Base-by-base conservation (phyloP, 169 alveolate species). In the Perkinsus olseni region DNA sequence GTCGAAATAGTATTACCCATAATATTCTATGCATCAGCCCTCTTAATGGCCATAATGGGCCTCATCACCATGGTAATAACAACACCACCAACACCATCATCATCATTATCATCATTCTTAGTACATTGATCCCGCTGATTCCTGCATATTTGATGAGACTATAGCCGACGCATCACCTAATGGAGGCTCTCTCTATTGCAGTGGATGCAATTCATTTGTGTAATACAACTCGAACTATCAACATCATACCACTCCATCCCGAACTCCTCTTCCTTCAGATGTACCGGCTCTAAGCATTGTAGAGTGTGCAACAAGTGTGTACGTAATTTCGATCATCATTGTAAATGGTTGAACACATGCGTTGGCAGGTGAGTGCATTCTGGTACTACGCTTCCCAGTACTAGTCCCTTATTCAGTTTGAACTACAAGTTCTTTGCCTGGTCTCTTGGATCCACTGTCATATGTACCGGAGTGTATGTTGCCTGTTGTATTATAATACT, bases 311-410 rank as follows among this genome's bases (percentile, higher is more conserved):
- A 97, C 94, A 96, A 96, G 74, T 97, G 99, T 93, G 97, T 97
- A 13, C 95, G 96, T 36, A 96, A 97, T 34, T 97, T 96, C 94
- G 99, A 97, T 92, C 99, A 97, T 93, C 99, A 97, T 94, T 97
- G 99, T 93, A 96, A 97, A 94, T 97, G 98, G 98, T 96, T 97
- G 74, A 96, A 97, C 94, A 97, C 97, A 91, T 97, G 99, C 93
- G 96, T 97, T 38, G 99, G 99, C 8, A 92, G 93, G 34, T 39
- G 51, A 36, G 38, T 74, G 45, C 39, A 92, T 48, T 31, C 38
- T 37, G 36, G 38, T 92, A 38, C 6, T 34, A 24, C n/a, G n/a
- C n/a, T n/a, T n/a, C n/a, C n/a, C n/a, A n/a, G n/a, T n/a, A n/a
- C n/a, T n/a, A n/a, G n/a, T n/a, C n/a, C n/a, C n/a, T n/a, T n/a